phyloP scores from a whole-genome alignment of 441 rosid genomes.

The Syzygium malaccense region DNA sequence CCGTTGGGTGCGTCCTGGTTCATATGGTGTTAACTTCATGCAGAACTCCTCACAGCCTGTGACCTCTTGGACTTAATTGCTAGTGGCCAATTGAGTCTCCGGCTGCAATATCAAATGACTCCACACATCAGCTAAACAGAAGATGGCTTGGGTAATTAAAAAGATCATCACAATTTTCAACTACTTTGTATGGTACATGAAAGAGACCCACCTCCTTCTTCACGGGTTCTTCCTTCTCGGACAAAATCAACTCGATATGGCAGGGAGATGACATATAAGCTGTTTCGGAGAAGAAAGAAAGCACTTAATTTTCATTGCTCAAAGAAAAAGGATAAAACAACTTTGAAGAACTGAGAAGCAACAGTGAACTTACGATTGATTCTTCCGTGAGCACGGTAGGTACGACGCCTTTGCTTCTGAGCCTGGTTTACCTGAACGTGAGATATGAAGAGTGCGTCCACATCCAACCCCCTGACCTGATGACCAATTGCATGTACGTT shows the following conservation, averaged over 20 bases:
- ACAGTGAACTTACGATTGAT: conserved; percentile 69
- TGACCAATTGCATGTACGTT: neutral
- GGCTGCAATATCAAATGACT: neutral
- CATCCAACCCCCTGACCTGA: conserved; percentile 95
- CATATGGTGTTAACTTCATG: neutral
- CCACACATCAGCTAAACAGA: neutral
- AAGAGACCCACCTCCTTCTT: conserved; percentile 66
- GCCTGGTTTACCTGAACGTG: conserved; percentile 98
- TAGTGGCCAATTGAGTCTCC: neutral
- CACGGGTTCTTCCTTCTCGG: conserved; percentile 94
- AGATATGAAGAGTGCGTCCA: conserved; percentile 71
- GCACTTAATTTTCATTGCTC: neutral
- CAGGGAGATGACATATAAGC: conserved; percentile 53
- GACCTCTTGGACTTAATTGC: conserved; percentile 4
- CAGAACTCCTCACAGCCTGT: neutral
- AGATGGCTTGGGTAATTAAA: neutral
- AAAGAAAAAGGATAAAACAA: neutral
- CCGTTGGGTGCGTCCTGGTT: neutral
- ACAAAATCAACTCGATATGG: conserved; percentile 81
- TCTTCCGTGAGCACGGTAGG: conserved; percentile 95
- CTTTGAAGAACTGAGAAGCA: neutral
- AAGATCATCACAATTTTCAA: neutral
- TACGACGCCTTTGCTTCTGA: conserved; percentile 90
- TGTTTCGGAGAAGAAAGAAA: neutral
- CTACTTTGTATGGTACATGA: neutral